These are phyloP conservation scores for Blastocrithidia nonstop DNA, from an alignment of 208 protist species.

Conservation along the genomic window DNA sequence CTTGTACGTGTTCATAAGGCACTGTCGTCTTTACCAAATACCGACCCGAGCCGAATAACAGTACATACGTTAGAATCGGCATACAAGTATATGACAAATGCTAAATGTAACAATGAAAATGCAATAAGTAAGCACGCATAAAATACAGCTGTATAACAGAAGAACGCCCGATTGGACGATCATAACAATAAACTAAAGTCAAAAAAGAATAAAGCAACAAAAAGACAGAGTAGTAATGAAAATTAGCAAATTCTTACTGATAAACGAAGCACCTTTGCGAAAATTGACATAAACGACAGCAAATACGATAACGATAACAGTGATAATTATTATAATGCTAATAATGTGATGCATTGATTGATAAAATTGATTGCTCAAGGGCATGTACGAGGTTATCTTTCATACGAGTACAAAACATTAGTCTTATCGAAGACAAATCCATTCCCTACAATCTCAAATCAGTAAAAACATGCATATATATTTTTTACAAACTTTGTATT, in stretches of 20 bases:
- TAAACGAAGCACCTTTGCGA: conserved; percentile 5
- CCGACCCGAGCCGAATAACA: conserved; percentile 57
- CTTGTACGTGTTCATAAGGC: conserved; percentile 40
- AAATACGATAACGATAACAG: too few species aligned
- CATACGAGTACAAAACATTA: conserved; percentile 66
- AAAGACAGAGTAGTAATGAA: not conserved
- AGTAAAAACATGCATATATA: conserved; percentile 5
- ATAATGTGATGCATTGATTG: conserved; percentile 55
- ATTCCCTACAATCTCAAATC: conserved; percentile 46
- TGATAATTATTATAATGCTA: too few species aligned
- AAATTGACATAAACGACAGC: conserved; percentile 24
- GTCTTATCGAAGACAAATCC: conserved; percentile 53
- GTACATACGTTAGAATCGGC: conserved; percentile 32
- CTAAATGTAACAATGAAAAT: conserved; percentile 6
- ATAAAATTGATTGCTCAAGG: conserved; percentile 51
- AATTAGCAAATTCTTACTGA: conserved; percentile 5
- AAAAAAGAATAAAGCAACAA: not conserved
- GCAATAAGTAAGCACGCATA: not conserved
- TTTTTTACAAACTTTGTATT: not conserved
- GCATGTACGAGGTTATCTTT: conserved; percentile 62
- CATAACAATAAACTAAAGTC: too few species aligned
- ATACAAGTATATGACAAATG: conserved; percentile 15
- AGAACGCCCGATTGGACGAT: too few species aligned
- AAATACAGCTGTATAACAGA: not conserved
- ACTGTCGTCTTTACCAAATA: conserved; percentile 15